A percentile compares a stretch with the other conserved stretches of the same genome.
phyloP scores from a whole-genome alignment of 2,329 filamentous ascomycete species.

The Trichoderma endophyticum region DNA sequence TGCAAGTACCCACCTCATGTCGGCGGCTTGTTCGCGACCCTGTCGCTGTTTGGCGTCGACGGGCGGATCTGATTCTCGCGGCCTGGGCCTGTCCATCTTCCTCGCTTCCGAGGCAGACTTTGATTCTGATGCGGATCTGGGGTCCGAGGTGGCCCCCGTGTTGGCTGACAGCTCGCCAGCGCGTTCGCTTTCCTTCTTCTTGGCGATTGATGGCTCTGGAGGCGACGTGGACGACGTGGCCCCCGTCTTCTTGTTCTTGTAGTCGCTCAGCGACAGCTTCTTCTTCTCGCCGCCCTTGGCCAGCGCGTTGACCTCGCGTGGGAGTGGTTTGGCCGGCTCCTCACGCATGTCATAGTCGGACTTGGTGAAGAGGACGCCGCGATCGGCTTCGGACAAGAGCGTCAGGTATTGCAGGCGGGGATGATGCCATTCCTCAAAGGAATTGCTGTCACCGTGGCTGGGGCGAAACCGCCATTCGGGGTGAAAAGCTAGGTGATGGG shows the following conservation, averaged over 20 bases:
- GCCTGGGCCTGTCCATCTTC: slow-evolving; percentile 27
- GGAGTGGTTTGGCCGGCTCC: slow-evolving; percentile 42
- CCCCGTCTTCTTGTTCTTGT: slow-evolving; percentile 51
- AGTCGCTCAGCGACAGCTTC: slow-evolving; percentile 58
- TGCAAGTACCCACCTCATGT: slow-evolving; percentile 30
- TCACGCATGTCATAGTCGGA: slow-evolving; percentile 57
- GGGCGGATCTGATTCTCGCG: slow-evolving; percentile 25
- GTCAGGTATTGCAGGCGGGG: slow-evolving; percentile 56
- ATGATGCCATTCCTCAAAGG: slow-evolving; percentile 48
- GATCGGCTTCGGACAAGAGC: slow-evolving; percentile 55
- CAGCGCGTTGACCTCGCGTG: slow-evolving; percentile 39
- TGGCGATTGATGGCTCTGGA: slow-evolving; percentile 33
- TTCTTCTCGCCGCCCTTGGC: slow-evolving; percentile 47
- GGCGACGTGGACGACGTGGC: slow-evolving; percentile 38
- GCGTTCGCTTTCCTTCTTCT: slow-evolving; percentile 34
- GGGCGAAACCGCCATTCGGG: slow-evolving; percentile 47
- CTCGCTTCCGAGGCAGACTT: slow-evolving; percentile 19
- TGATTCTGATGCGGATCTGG: slow-evolving; percentile 25
- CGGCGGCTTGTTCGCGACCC: slow-evolving; percentile 28
- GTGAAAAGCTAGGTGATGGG: slow-evolving; percentile 52
- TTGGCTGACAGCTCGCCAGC: slow-evolving; percentile 23
- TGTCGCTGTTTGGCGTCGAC: slow-evolving; percentile 32
- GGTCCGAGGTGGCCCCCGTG: slow-evolving; percentile 14
- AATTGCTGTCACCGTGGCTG: slow-evolving; percentile 39
- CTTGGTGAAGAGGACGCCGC: slow-evolving; percentile 55